These are phyloP conservation scores for Mycena sp. DNA, from an alignment of 1,284 basidiomycete species.

Conservation along the genomic window DNA sequence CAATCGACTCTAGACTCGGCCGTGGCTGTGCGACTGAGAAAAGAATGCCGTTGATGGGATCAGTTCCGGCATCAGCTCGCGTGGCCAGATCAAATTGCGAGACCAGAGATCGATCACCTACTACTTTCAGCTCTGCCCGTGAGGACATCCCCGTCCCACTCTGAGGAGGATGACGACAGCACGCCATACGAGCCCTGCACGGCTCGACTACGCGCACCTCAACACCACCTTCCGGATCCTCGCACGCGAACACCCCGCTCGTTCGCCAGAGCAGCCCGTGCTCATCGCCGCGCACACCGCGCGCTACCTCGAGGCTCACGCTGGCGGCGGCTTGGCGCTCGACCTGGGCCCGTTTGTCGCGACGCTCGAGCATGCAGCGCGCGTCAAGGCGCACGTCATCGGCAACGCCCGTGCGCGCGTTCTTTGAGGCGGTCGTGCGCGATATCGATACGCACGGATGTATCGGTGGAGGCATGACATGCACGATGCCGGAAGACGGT, in stretches of 20 bases:
- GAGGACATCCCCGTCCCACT: not conserved
- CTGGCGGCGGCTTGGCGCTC: conserved; percentile 58
- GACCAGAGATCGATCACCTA: too few relatives aligned
- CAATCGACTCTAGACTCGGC: too few relatives aligned
- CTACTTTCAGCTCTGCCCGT: too few relatives aligned
- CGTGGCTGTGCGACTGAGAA: too few relatives aligned
- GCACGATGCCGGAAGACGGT: conserved; percentile 30
- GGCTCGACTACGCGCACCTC: conserved; percentile 64
- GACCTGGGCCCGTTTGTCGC: conserved; percentile 77
- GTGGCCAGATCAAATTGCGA: too few relatives aligned
- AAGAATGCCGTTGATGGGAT: too few relatives aligned
- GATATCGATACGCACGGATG: conserved; percentile 45
- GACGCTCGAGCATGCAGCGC: conserved; percentile 67
- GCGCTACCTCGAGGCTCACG: conserved; percentile 51
- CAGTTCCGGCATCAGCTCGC: too few relatives aligned
- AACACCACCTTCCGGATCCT: conserved; percentile 77
- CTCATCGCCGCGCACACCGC: conserved; percentile 70
- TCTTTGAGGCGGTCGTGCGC: conserved; percentile 67
- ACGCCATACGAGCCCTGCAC: conserved; percentile 60
- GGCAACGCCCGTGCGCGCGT: conserved; percentile 71
- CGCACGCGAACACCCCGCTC: conserved; percentile 10
- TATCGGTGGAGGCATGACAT: conserved; percentile 30
- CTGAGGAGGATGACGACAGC: not conserved
- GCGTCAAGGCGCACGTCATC: conserved; percentile 59
- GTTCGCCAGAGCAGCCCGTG: conserved; percentile 19